These are phyloP conservation scores for Cryptococcus sp. DNA, from an alignment of 1,284 basidiomycete species.

Conservation along the genomic window DNA sequence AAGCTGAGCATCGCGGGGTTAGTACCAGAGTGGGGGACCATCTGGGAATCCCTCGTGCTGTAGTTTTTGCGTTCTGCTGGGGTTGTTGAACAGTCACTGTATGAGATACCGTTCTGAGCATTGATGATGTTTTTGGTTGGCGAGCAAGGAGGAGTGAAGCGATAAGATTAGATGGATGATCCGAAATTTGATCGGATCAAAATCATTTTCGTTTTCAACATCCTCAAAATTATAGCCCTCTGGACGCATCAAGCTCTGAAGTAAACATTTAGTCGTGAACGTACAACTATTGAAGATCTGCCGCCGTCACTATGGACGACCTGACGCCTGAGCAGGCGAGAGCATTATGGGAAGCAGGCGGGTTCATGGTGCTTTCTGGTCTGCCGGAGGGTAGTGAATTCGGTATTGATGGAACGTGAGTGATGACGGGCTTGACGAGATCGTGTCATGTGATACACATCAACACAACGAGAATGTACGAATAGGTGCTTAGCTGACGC, in stretches of 20 bases:
- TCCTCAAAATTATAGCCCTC: too few species aligned
- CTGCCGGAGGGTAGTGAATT: slow-evolving; percentile 47
- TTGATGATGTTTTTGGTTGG: not conserved
- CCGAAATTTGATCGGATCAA: not conserved
- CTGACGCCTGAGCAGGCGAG: slow-evolving; percentile 47
- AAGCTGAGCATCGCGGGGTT: too few species aligned
- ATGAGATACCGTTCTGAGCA: too few species aligned
- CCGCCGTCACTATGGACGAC: slow-evolving; percentile 18
- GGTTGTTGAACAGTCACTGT: too few species aligned
- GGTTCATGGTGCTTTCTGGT: slow-evolving; percentile 46
- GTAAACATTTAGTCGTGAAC: too few species aligned
- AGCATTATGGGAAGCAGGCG: slow-evolving; percentile 50
- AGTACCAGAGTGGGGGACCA: too few species aligned
- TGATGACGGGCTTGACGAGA: not conserved
- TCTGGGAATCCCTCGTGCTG: too few species aligned
- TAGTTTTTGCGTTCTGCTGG: too few species aligned
- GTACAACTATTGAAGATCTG: too few species aligned
- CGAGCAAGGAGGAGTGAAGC: not conserved
- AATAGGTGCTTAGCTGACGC: not conserved
- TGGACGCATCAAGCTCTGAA: too few species aligned
- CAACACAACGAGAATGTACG: not conserved
- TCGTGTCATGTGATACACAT: too few species aligned
- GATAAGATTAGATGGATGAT: slow-evolving; percentile 5
- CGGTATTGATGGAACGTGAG: slow-evolving; percentile 51
- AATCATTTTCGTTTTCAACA: not conserved